phyloP scores from a whole-genome alignment of 352 stramenopile species.

The Albugo candida region DNA sequence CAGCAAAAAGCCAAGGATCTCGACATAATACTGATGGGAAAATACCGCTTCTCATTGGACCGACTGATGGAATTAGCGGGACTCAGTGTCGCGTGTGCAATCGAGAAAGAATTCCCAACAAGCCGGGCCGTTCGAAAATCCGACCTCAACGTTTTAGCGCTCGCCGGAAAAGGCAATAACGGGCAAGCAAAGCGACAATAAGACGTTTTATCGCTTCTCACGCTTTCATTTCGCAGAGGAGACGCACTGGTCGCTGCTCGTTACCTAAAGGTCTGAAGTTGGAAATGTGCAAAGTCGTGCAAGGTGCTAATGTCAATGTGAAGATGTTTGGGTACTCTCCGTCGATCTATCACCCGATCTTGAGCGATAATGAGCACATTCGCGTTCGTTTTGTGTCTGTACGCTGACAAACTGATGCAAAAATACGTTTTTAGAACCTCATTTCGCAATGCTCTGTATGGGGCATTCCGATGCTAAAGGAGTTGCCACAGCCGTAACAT shows the following conservation, averaged over 20 bases:
- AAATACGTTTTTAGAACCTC: too few relatives aligned
- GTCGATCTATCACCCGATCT: conserved; percentile 91
- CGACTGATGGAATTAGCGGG: conserved; percentile 99
- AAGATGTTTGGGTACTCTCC: conserved; percentile 91
- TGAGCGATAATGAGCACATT: conserved; percentile 53
- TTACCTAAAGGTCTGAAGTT: conserved; percentile 74
- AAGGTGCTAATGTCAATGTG: background rate
- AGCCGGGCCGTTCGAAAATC: background rate
- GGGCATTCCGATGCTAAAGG: too few relatives aligned
- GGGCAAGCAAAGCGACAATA: conserved; percentile 26
- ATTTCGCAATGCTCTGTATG: too few relatives aligned
- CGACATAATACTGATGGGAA: conserved; percentile 82
- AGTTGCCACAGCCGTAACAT: too few relatives aligned
- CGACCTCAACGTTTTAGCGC: conserved; percentile 67
- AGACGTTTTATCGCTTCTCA: background rate
- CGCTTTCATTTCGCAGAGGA: conserved; percentile 23
- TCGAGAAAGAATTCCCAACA: conserved; percentile 49
- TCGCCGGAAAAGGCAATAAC: conserved; percentile 97
- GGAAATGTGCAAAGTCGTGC: background rate
- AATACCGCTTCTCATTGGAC: conserved; percentile 83
- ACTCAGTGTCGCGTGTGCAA: conserved; percentile 83
- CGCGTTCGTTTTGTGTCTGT: conserved; percentile 17
- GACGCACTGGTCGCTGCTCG: conserved; percentile 96
- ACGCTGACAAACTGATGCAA: background rate
- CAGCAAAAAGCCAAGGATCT: conserved; percentile 61